phyloP scores from a whole-genome alignment of 2,329 filamentous ascomycete species.

The Teratosphaeria viscida region DNA sequence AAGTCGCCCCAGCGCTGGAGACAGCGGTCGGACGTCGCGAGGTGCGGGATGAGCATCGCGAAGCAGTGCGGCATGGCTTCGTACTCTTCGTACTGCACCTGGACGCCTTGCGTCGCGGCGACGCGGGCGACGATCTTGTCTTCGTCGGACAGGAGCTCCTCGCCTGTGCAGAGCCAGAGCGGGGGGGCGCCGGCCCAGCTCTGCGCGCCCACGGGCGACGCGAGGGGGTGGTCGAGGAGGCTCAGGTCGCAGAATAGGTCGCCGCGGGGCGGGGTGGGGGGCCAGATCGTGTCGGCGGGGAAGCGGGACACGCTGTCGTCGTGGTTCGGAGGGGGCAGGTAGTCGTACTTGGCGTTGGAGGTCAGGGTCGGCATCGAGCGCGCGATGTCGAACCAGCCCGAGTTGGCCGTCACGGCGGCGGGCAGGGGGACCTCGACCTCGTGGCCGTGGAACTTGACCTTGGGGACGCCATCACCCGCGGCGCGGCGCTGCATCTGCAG shows the following conservation, averaged over 20 bases:
- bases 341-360: constrained; percentile 49
- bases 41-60: constrained; percentile 31
- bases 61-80: constrained; percentile 74
- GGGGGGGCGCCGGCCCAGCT: constrained; percentile 56
- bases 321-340: constrained; percentile 42
- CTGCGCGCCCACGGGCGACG: constrained; percentile 46
- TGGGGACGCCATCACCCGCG: constrained; percentile 27
- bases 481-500: constrained; percentile 47
- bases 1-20: constrained; percentile 27
- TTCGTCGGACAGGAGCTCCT: constrained; percentile 64
- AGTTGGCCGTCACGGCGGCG: constrained; percentile 51
- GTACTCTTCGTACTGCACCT: constrained; percentile 59
- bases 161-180: constrained; percentile 56
- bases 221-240: constrained; percentile 53
- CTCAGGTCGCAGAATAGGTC: constrained; percentile 38
- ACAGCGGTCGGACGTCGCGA: constrained; percentile 23
- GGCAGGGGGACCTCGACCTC: constrained; percentile 53
- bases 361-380: constrained; percentile 50
- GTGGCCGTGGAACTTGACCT: constrained; percentile 51
- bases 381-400: constrained; percentile 63
- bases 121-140: constrained; percentile 48
- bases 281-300: constrained; percentile 42
- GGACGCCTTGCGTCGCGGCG: constrained; percentile 47
- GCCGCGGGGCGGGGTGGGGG: constrained; percentile 34
- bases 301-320: constrained; percentile 24